Evolutionary conservation across 1,284 basidiomycete species (phyloP).

Genomic region (Fomes fomentarius): DNA sequence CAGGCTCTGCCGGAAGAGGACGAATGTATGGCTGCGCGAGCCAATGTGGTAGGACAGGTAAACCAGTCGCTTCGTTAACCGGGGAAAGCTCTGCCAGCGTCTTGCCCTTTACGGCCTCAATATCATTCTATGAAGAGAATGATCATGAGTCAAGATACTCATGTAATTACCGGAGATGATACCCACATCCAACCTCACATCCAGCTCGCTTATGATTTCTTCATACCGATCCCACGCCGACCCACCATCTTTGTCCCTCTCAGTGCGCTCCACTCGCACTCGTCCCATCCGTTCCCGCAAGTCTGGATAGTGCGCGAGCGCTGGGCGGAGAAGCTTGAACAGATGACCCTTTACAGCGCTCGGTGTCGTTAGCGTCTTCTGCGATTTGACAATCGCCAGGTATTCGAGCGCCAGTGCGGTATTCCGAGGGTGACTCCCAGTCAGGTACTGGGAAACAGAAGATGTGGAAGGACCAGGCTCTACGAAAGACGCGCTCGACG

Average conservation of each 20-base stretch:
- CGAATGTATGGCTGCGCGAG: conserved; percentile 87
- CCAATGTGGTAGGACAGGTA: conserved; percentile 79
- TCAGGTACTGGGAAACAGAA: conserved; percentile 37
- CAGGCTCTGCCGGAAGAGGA: conserved; percentile 35
- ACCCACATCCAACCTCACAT: conserved; percentile 60
- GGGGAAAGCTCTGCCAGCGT: conserved; percentile 48
- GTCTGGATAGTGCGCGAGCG: conserved; percentile 71
- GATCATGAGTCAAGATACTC: neutral
- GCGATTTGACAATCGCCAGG: conserved; percentile 74
- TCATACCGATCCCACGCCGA: conserved; percentile 58
- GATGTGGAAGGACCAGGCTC: conserved; percentile 28
- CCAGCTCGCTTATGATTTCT: conserved; percentile 69
- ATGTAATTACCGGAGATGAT: neutral
- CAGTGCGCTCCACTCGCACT: conserved; percentile 39
- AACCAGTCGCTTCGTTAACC: conserved; percentile 53
- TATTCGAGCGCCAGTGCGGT: conserved; percentile 84
- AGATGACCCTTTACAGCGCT: conserved; percentile 91
- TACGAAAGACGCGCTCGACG: conserved; percentile 21
- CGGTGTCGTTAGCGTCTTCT: conserved; percentile 74
- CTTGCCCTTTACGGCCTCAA: conserved; percentile 39
- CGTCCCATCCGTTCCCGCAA: conserved; percentile 73
- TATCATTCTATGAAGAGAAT: conserved; percentile 43
- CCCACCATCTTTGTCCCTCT: conserved; percentile 41
- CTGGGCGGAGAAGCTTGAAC: conserved; percentile 90
- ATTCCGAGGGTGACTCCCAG: conserved; percentile 60